Evolutionary conservation across 805 yeast species (phyloP).

Genomic region (Pichia thaimueangensis): DNA sequence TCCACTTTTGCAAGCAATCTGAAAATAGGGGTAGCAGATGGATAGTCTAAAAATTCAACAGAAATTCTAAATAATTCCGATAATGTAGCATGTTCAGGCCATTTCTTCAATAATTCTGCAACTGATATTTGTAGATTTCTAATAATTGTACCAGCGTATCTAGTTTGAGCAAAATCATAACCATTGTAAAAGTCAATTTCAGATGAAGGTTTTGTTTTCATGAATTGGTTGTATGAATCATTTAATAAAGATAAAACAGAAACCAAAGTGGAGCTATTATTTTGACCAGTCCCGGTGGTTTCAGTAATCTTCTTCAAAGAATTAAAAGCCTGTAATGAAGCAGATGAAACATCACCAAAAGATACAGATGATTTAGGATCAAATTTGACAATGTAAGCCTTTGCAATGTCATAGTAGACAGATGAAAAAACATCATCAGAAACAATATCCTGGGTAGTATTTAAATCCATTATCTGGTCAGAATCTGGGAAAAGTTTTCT

Average conservation of each 20-base stretch:
- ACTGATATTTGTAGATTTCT: conserved; percentile 41
- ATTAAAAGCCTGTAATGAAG: conserved; percentile 30
- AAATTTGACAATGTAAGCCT: conserved; percentile 41
- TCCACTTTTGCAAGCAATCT: conserved; percentile 75
- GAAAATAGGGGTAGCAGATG: conserved; percentile 68
- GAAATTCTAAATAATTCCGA: conserved; percentile 59
- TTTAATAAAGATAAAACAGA: conserved; percentile 32
- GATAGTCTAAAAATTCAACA: conserved; percentile 55
- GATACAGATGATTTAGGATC: conserved; percentile 10
- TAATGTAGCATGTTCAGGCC: conserved; percentile 96
- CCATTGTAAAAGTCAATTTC: conserved; percentile 61
- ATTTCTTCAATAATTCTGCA: conserved; percentile 45
- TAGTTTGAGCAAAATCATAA: conserved; percentile 52
- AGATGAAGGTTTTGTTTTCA: conserved; percentile 18
- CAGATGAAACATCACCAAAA: conserved; percentile 29
- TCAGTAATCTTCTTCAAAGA: conserved; percentile 22
- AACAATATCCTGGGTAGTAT: conserved; percentile 19
- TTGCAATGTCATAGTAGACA: conserved; percentile 42
- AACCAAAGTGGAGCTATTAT: conserved; percentile 29
- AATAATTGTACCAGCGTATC: conserved; percentile 47
- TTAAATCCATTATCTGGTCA: conserved; percentile 51
- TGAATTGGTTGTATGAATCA: conserved; percentile 27
- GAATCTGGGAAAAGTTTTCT: conserved; percentile 79
- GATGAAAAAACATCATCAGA: conserved; percentile 35
- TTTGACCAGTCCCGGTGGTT: conserved; percentile 18